Evolutionary conservation across 345 rosid species (phyloP).

Genomic region (Camelina sativa): DNA sequence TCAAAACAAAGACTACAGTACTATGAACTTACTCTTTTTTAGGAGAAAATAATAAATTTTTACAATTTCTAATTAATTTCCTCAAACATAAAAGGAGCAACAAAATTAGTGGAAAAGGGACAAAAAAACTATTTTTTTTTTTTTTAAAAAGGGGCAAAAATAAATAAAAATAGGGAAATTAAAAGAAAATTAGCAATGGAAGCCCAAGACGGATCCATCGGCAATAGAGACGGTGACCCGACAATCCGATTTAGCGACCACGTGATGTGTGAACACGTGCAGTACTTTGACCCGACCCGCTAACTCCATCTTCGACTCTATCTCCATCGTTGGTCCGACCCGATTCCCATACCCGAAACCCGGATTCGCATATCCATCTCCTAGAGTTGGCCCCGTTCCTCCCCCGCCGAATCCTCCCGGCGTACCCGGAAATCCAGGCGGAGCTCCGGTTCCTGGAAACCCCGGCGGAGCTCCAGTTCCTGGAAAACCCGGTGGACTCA

Average conservation of each 20-base stretch:
- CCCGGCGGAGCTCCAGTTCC: constrained; percentile 36
- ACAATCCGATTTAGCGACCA: constrained; percentile 68
- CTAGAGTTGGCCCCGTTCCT: constrained; percentile 36
- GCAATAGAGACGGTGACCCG: constrained; percentile 68
- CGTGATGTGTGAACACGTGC: constrained; percentile 82
- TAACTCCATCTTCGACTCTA: constrained; percentile 70
- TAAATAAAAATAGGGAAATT: neutral
- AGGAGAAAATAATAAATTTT: neutral
- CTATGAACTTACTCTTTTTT: neutral
- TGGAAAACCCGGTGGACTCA: constrained; percentile 42
- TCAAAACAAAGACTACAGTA: neutral
- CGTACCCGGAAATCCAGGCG: constrained; percentile 32
- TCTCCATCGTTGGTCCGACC: constrained; percentile 89
- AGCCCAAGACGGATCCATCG: constrained; percentile 91
- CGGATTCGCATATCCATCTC: constrained; percentile 44
- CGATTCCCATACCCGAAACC: constrained; percentile 50
- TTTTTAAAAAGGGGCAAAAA: neutral
- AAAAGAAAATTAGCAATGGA: constrained; percentile 59
- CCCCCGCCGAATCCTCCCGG: constrained; percentile 40
- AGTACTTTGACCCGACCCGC: constrained; percentile 89
- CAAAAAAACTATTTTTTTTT: neutral
- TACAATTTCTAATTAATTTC: constrained; percentile 35
- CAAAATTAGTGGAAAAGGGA: neutral
- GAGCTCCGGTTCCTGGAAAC: constrained; percentile 31
- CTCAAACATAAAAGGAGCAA: constrained; percentile 15